Conservation (phyloP, 129 eudicot species). For the Daucus carota region DH1_v3.0 NC_030381.2:50233001-50233500, state of each 20-base stretch:
- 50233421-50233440: not conserved
- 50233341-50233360: not conserved
- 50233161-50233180: not conserved
- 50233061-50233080: slow-evolving; percentile 3
- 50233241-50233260: not conserved
- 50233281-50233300: slow-evolving; percentile 1
- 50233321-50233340: not conserved
- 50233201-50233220: not conserved
- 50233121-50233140: no score
- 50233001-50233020: slow-evolving; percentile 7
- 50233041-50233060: slow-evolving; percentile 10
- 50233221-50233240: not conserved
- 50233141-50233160: not conserved
- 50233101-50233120: not conserved
- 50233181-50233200: not conserved
- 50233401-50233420: not conserved
- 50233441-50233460: no score
- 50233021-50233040: slow-evolving; percentile 8
- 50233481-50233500: no score
- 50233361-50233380: not conserved
- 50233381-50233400: not conserved
- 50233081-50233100: slow-evolving; percentile 1
- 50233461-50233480: no score
- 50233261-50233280: not conserved
- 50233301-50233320: not conserved